Percentiles rank a stretch among this genome's conserved stretches.
These are phyloP conservation scores for Alternaria infectoria DNA, from an alignment of 2,329 filamentous ascomycete species.

Conservation along the genomic window DNA sequence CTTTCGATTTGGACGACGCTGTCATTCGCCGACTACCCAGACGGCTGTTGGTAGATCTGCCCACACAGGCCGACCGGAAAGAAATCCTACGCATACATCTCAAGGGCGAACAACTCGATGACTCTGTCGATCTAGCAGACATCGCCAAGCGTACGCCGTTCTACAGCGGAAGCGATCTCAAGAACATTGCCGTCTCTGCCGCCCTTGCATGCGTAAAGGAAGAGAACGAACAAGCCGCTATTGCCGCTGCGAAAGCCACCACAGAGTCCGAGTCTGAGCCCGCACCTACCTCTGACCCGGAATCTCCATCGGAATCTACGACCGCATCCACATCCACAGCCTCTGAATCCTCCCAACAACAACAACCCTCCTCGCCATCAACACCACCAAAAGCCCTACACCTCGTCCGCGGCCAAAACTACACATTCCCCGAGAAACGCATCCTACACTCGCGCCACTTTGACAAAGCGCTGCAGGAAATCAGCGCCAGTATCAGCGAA, in stretches of 20 bases:
- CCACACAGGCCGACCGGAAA: slow-evolving; percentile 68
- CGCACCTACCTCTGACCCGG: not conserved
- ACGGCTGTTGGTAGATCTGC: slow-evolving; percentile 75
- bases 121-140: slow-evolving; percentile 64
- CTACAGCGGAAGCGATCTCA: slow-evolving; percentile 83
- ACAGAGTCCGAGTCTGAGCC: not conserved
- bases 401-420: slow-evolving; percentile 44
- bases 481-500: slow-evolving; percentile 89
- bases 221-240: slow-evolving; percentile 60
- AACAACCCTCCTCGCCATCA: not conserved
- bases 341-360: slow-evolving; percentile 9
- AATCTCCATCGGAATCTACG: not conserved
- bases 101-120: slow-evolving; percentile 68
- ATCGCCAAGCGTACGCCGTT: slow-evolving; percentile 73
- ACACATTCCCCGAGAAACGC: slow-evolving; percentile 72
- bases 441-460: slow-evolving; percentile 75
- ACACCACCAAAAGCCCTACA: slow-evolving; percentile 37
- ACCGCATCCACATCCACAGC: not conserved
- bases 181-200: slow-evolving; percentile 80
- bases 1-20: slow-evolving; percentile 91
- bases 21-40: slow-evolving; percentile 78
- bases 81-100: slow-evolving; percentile 76
- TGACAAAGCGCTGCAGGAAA: slow-evolving; percentile 82
- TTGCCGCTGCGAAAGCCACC: slow-evolving; percentile 29
- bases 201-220: slow-evolving; percentile 81